Percentiles rank a stretch among this genome's conserved stretches.
Conservation (phyloP, 2,329 filamentous ascomycete genomes). For the Xylaria arbuscula region DNA sequence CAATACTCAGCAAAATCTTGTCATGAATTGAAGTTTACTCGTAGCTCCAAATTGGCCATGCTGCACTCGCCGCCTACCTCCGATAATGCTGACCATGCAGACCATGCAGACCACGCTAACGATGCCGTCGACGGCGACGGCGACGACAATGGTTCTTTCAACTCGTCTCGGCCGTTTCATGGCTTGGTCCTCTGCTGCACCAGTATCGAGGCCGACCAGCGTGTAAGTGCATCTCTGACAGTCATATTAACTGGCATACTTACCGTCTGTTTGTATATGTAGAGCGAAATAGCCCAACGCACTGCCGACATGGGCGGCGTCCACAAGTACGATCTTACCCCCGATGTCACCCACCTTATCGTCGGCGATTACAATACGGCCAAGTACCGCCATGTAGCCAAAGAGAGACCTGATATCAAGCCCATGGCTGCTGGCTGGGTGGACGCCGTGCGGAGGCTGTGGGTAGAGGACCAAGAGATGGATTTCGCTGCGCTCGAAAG, state of each 20-base stretch:
- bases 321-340: constrained; percentile 93
- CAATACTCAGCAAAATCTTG: neutral
- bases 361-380: constrained; percentile 89
- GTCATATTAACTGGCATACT: neutral
- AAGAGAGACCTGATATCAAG: constrained; percentile 85
- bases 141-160: constrained; percentile 50
- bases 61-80: constrained; percentile 45
- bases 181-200: constrained; percentile 89
- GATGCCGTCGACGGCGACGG: constrained; percentile 18
- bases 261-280: constrained; percentile 1
- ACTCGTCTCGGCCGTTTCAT: constrained; percentile 72
- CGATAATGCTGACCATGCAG: constrained; percentile 25
- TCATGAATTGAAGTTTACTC: constrained; percentile 27
- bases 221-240: constrained; percentile 64
- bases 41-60: constrained; percentile 34
- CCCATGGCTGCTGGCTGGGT: constrained; percentile 88
- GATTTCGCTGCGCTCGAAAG: constrained; percentile 77
- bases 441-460: constrained; percentile 79
- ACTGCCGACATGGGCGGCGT: constrained; percentile 85
- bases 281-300: constrained; percentile 69
- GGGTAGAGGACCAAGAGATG: constrained; percentile 82
- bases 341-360: constrained; percentile 93
- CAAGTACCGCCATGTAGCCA: constrained; percentile 96
- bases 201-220: constrained; percentile 80
- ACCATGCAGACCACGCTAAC: neutral